Evolutionary conservation across 73 alveolate genomes (phyloP), one percentile per base, ranked within the genome.

Genomic region (Tetrahymena thermophila): DNA sequence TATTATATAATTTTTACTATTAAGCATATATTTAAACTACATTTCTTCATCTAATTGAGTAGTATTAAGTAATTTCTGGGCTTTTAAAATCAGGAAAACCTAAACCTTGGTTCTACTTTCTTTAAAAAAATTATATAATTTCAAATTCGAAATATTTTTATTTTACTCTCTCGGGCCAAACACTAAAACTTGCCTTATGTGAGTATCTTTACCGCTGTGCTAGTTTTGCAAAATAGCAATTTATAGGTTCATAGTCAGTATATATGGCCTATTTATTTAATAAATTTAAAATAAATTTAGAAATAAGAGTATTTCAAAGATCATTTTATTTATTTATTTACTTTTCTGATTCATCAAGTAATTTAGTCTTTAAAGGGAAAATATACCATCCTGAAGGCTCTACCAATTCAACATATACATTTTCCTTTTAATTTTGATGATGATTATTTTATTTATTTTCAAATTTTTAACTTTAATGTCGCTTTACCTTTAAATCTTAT

Each of bases 301-400:
- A 23, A 56, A 13, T 15, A 9, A 23, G 14, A 56, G 14, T 56
- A 56, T 56, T 56, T 16, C 0, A 7, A 56, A 23, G 14, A 56
- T 4, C n/a, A n/a, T n/a, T n/a, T 10, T 14, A 6, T 56, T 1
- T 1, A 50, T 50, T 15, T 50, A 14, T 16, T 85, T 94, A 94
- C 96, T 94, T 94, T 38, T 94, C 96, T 25, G 93, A 95, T 71
- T 93, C 95, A 85, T 94, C 93, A 34, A 94, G 31, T 38, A 85
- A 84, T 85, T 94, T 94, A 38, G 96, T 94, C 83, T 94, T 97
- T 84, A 44, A 96, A 40, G 98, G 93, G 95, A 99, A 98, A 93
- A 98, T 97, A 95, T 95, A 98, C 99, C 99, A 99, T 55, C 99
- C 99, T 37, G 96, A 97, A 40, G 99, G 99, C 94, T 99, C 99